phyloP scores from a whole-genome alignment of 2,329 filamentous ascomycete species.

The Colletotrichum godetiae region DNA sequence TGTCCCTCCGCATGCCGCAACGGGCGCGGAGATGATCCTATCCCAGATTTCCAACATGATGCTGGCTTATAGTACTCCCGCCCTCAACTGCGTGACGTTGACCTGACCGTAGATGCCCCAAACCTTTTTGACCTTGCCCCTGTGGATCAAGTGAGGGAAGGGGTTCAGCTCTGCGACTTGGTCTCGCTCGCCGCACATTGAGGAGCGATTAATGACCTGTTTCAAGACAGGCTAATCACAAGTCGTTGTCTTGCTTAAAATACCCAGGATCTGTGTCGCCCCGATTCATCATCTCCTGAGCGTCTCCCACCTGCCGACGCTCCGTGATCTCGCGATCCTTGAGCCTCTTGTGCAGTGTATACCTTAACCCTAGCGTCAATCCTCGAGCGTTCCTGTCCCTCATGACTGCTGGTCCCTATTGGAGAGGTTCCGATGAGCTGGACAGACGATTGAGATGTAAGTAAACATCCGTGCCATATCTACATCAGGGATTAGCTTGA shows the following conservation, averaged over 20 bases:
- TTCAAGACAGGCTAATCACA: slow-evolving; percentile 39
- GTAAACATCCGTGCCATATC: slow-evolving; percentile 98
- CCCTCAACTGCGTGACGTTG: not conserved
- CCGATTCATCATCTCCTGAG: slow-evolving; percentile 78
- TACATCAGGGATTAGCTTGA: slow-evolving; percentile 49
- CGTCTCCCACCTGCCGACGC: slow-evolving; percentile 90
- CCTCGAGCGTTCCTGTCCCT: slow-evolving; percentile 75
- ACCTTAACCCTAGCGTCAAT: slow-evolving; percentile 70
- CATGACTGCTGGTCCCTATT: slow-evolving; percentile 94
- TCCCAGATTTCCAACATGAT: not conserved
- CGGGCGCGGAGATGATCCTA: not conserved
- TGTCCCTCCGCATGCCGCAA: not conserved
- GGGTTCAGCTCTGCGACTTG: not conserved
- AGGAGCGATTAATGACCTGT: slow-evolving; percentile 7
- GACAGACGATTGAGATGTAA: slow-evolving; percentile 96
- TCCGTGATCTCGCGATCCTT: slow-evolving; percentile 82
- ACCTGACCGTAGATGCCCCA: not conserved
- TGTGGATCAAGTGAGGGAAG: not conserved
- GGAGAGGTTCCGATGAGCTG: slow-evolving; percentile 93
- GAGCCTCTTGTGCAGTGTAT: slow-evolving; percentile 74
- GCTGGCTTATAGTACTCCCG: slow-evolving; percentile 10
- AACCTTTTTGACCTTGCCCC: not conserved
- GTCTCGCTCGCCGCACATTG: not conserved
- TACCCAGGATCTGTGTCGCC: slow-evolving; percentile 40
- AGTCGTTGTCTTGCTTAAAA: slow-evolving; percentile 46